Percentiles rank a stretch among this genome's conserved stretches.
Conservation (phyloP, 2,329 filamentous ascomycete genomes). For the Fusarium palustre region DNA sequence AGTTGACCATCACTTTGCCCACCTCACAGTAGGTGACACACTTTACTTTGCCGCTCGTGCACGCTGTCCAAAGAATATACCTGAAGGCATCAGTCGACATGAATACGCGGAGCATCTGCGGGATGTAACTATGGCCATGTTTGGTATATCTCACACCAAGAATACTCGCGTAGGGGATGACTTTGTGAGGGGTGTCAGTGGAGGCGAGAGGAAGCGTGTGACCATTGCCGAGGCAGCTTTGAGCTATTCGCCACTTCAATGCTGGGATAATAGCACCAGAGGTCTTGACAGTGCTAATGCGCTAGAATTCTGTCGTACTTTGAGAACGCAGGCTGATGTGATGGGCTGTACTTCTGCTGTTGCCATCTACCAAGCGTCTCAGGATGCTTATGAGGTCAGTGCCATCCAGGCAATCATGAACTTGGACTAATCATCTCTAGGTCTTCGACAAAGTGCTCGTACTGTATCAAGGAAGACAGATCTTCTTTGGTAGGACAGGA, state of each 20-base stretch:
- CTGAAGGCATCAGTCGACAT: conserved; percentile 63
- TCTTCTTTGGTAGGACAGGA: conserved; percentile 57
- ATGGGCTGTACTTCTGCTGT: conserved; percentile 68
- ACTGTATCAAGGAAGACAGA: conserved; percentile 75
- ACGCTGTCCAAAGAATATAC: conserved; percentile 70
- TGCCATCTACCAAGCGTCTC: conserved; percentile 73
- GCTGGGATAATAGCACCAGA: conserved; percentile 77
- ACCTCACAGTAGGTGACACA: conserved; percentile 79
- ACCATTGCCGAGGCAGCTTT: conserved; percentile 53
- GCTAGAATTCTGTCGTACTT: conserved; percentile 72
- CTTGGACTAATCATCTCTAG: neutral
- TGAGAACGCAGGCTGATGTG: conserved; percentile 71
- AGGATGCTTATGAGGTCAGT: conserved; percentile 48
- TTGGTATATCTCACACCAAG: conserved; percentile 75
- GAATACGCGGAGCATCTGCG: conserved; percentile 70
- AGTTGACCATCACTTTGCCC: conserved; percentile 81
- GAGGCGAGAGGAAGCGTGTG: conserved; percentile 63
- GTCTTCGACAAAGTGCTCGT: conserved; percentile 77
- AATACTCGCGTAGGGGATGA: conserved; percentile 79
- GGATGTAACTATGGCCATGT: conserved; percentile 78
- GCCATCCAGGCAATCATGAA: accelerated
- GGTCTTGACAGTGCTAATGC: conserved; percentile 74
- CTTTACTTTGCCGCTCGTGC: conserved; percentile 79
- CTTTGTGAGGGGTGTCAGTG: conserved; percentile 68
- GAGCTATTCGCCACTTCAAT: conserved; percentile 64